These are phyloP conservation scores for Hypoxylon sp. DNA, from an alignment of 2,329 filamentous ascomycete genomes.

Conservation along the genomic window DNA sequence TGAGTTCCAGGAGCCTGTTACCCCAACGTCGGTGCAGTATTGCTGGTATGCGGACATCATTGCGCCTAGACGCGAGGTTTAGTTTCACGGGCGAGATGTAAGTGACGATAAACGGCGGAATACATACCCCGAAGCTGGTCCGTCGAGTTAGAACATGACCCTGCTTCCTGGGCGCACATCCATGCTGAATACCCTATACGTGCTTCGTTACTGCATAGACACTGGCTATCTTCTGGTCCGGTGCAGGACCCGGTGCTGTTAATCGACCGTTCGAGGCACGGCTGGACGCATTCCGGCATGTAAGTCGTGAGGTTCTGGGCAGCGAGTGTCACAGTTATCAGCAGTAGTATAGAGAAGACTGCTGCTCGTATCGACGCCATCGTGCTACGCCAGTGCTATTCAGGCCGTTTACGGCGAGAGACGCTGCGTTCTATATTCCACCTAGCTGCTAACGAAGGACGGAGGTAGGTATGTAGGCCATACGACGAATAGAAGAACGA, in stretches of 20 bases:
- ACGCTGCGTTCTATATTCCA: conserved; percentile 7
- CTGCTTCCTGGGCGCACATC: conserved; percentile 24
- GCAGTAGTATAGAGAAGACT: neutral
- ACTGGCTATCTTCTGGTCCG: conserved; percentile 42
- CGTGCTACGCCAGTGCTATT: conserved; percentile 13
- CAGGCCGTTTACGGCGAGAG: conserved; percentile 2
- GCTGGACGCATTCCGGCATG: conserved; percentile 44
- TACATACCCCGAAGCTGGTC: conserved; percentile 23
- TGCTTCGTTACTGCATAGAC: conserved; percentile 44
- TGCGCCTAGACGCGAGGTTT: conserved; percentile 4
- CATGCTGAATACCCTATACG: conserved; percentile 31
- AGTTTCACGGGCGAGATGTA: neutral
- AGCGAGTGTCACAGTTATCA: conserved; percentile 8
- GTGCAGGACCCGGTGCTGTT: conserved; percentile 33
- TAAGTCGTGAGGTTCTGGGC: conserved; percentile 45
- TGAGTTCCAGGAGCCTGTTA: conserved; percentile 4
- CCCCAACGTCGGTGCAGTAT: conserved; percentile 31
- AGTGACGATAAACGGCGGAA: neutral
- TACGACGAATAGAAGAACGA: conserved; percentile 1
- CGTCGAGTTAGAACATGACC: conserved; percentile 21
- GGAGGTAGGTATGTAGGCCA: conserved; percentile 4
- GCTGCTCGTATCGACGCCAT: conserved; percentile 27
- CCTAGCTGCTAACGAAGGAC: neutral
- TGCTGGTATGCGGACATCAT: conserved; percentile 12
- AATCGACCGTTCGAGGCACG: conserved; percentile 42